Conservation (phyloP, 495 filamentous ascomycete species). For the Tuber brumale region DNA sequence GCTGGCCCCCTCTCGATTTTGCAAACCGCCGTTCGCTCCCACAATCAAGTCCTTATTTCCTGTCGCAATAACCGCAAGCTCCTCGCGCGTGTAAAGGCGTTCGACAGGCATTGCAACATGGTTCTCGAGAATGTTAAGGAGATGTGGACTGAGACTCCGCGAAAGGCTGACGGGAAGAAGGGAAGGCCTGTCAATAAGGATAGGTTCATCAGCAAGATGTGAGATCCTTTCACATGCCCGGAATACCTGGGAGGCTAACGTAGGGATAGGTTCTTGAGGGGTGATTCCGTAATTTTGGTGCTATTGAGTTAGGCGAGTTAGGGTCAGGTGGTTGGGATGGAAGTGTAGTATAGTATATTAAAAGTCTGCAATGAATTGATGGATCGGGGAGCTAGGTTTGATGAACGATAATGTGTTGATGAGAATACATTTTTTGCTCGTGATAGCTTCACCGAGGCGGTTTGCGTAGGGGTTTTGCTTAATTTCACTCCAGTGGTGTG, state of each 20-base stretch:
- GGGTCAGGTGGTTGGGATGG: neutral
- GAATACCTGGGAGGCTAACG: constrained; percentile 27
- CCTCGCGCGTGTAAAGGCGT: constrained; percentile 73
- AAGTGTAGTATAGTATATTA: neutral
- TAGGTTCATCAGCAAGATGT: constrained; percentile 98
- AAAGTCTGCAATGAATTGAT: neutral
- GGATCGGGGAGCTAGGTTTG: neutral
- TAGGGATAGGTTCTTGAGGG: constrained; percentile 71
- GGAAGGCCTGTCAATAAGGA: constrained; percentile 94
- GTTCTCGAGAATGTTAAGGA: constrained; percentile 97
- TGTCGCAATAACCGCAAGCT: constrained; percentile 84
- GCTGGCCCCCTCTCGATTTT: constrained; percentile 83
- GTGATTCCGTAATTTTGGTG: constrained; percentile 90
- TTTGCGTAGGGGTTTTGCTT: neutral
- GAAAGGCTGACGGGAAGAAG: constrained; percentile 66
- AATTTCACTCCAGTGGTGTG: neutral
- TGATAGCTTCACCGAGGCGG: neutral
- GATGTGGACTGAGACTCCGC: constrained; percentile 97
- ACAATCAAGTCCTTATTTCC: constrained; percentile 84
- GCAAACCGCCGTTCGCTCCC: constrained; percentile 78
- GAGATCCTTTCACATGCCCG: constrained; percentile 40
- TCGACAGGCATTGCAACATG: constrained; percentile 96
- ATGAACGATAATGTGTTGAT: neutral
- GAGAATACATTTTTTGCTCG: neutral
- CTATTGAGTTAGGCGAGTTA: constrained; percentile 59